These are phyloP conservation scores for Ceratopteris richardii DNA, from an alignment of 75 land plant species.

Conservation along the genomic window DNA sequence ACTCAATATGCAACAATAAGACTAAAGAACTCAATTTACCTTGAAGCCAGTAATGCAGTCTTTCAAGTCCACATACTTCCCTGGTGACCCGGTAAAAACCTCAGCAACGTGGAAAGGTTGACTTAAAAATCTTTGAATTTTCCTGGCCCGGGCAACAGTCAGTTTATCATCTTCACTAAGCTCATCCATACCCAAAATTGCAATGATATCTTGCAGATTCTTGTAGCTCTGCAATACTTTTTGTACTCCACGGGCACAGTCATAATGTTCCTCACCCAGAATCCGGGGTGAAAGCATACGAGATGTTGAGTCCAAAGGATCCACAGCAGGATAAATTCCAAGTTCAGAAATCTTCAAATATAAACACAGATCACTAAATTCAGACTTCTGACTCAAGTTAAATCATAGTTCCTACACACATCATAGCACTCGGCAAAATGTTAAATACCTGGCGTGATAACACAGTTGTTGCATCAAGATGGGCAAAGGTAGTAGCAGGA, in stretches of 20 bases:
- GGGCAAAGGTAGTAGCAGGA: constrained; percentile 95
- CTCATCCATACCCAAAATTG: constrained; percentile 97
- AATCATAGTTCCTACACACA: too few species aligned
- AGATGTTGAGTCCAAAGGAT: constrained; percentile 93
- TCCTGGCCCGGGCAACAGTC: constrained; percentile 90
- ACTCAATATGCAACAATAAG: too few species aligned
- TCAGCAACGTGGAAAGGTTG: constrained; percentile 99
- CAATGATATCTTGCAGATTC: constrained; percentile 95
- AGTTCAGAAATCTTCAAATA: constrained; percentile 74
- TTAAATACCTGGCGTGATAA: constrained; percentile 72
- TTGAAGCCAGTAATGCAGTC: constrained; percentile 83
- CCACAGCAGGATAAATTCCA: constrained; percentile 96
- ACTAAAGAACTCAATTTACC: too few species aligned
- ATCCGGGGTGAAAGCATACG: constrained; percentile 87
- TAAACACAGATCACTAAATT: background rate
- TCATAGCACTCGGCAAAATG: too few species aligned
- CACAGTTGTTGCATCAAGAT: constrained; percentile 96
- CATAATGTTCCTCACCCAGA: constrained; percentile 86
- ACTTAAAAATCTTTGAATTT: constrained; percentile 85
- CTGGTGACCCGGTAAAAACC: constrained; percentile 94
- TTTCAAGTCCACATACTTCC: constrained; percentile 89
- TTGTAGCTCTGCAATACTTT: constrained; percentile 91
- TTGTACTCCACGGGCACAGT: constrained; percentile 93
- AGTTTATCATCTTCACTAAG: constrained; percentile 91
- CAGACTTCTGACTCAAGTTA: background rate